Evolutionary conservation across 2,329 filamentous ascomycete genomes (phyloP), one percentile per base, ranked within the genome.

Genomic region (Penicillium janthinellum): DNA sequence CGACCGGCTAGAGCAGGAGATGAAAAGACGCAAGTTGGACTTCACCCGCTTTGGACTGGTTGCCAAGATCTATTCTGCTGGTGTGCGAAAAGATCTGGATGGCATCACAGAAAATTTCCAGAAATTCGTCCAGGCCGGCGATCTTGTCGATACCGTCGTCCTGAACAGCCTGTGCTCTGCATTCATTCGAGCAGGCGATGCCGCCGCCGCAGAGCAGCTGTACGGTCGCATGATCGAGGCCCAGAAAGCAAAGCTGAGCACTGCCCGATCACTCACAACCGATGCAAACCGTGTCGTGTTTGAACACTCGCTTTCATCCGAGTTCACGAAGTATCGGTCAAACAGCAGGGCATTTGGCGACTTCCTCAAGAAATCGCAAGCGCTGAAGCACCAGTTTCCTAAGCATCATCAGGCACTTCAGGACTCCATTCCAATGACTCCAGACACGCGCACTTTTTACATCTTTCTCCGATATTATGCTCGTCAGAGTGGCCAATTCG

Each of bases 81-180:
- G 94, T 1, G 81, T 95, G 58, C 84, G 86, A 67, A 80, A 85
- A 61, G 89, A 97, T 71, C 87, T 89, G 2, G 84, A 88, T 61
- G 90, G 86, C 3, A 86, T 96, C 22, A 84, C 92, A 47, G 84
- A 84, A 35, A 88, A 91, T 0, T 99, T 97, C 75, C 85, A 84
- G 63, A 87, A 92, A 22, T 89, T 96, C 76, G 89, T 98, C n/a
- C 81, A 90, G 39, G 85, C 88, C 0, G 92, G 92, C 37, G 91
- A 98, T 73, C 88, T 97, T 62, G 88, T 99, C 57, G 94, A 98
- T 73, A 93, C 91, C 0, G 83, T 90, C 2, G 89, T 92, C 14
- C 82, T 98, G 74, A 98, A 98, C 71, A 91, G 90, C 67, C 87
- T 97, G 68, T 90, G 98, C 62, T 83, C 87, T 0, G 88, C 92